Evolutionary conservation across 2,329 filamentous ascomycete genomes (phyloP), one percentile per base, ranked within the genome.

Genomic region (Trichoderma aggressivum): DNA sequence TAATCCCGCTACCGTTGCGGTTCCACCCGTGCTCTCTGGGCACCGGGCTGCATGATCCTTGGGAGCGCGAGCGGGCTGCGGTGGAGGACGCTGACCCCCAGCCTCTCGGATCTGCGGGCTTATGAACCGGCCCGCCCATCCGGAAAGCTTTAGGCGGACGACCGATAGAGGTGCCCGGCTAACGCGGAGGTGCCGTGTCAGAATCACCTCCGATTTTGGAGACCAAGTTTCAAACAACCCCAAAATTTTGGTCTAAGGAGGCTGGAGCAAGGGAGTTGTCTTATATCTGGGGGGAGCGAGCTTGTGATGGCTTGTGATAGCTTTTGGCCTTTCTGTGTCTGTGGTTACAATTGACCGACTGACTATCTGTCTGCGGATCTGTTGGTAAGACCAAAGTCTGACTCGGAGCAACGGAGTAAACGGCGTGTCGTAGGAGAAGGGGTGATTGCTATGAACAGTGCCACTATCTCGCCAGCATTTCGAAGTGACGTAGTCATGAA

Each of bases 221-320:
- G 92, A 75, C 79, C 50, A 86, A 85, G 71, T 88, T 88, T 74
- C 82, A 43, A 84, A 64, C 86, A 75, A 83, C 14, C 82, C 88
- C 60, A 79, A 82, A 43, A 83, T 84, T 74, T 53, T 81, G 93
- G n/a, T 84, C 86, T 26, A 79, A 84, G 8, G 84, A 87, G 74
- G 83, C 11, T 53, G 47, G 47, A 53, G 11, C 5, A 53, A 21
- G 47, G n/a, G 47, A 50, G 47, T 21, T 53, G 21, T 53, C 18
- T 50, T 50, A n/a, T n/a, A 43, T 50, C 6, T 50, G 4, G n/a
- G 43, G 26, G 8, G n/a, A 50, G n/a, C n/a, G 4, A 21, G 43
- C 43, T 50, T 50, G 43, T 53, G 11, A 21, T 7, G 1, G n/a
- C 11, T 26, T 34, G 39, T 30, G 26, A n/a, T n/a, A n/a, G n/a